Evolutionary conservation across 345 rosid genomes (phyloP).

Genomic region (Eucalyptus polybractea): DNA sequence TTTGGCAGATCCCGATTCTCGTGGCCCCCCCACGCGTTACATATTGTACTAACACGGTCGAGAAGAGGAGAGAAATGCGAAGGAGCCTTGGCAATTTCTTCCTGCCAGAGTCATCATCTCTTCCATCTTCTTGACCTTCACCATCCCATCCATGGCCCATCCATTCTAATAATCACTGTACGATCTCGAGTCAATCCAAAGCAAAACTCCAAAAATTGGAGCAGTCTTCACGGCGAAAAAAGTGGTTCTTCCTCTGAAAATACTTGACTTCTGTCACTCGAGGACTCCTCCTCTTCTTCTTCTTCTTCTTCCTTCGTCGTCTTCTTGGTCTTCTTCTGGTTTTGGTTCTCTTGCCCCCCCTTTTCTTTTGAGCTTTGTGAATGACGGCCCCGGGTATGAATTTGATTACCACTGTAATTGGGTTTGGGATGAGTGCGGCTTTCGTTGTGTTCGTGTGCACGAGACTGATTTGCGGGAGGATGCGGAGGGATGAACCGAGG

Average conservation of each 20-base stretch:
- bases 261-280: background rate
- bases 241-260: background rate
- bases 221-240: background rate
- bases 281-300: background rate
- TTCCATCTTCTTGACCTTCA: background rate
- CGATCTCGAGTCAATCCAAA: background rate
- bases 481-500: conserved; percentile 19
- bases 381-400: conserved; percentile 38
- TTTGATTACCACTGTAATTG: conserved; percentile 45
- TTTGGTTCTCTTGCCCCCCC: background rate
- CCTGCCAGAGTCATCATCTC: background rate
- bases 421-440: conserved; percentile 53
- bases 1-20: background rate
- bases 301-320: background rate
- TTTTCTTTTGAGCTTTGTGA: background rate
- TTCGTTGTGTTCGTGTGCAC: conserved; percentile 53
- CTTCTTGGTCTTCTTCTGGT: background rate
- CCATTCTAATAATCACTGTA: background rate
- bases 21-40: background rate
- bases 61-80: background rate
- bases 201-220: background rate
- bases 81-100: background rate
- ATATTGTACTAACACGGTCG: background rate
- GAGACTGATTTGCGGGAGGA: conserved; percentile 49
- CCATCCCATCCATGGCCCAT: background rate